Base-by-base conservation (phyloP, 1,139 yeast species). In the Blastobotrys arbuscula region DNA sequence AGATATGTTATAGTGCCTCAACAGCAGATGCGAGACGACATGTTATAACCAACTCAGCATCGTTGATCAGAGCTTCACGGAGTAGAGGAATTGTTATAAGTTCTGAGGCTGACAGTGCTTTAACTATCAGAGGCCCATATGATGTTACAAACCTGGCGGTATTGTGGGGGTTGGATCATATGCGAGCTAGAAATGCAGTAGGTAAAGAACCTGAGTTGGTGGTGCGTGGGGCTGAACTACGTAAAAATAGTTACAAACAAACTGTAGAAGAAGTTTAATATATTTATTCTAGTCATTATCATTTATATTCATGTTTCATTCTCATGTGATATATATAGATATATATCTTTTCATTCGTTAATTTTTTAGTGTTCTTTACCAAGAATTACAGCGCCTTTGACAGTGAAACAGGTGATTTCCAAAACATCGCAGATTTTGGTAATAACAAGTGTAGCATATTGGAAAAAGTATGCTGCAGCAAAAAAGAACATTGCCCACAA, bases 41-140 rank as follows among this genome's bases (percentile, higher is more conserved):
- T 48, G 78, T 84, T 57, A 81, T 90, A 44, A 74, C 81, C 44
- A 90, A 88, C 60, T 79, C 82, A 1, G 74, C 86, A 45, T 83
- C 85, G 59, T 74, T 92, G 18, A 75, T 89, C n/a, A 71, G 98
- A 54, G 88, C 96, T 3, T 77, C 95, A 1, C 73, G 97, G 56
- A 77, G 82, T 28, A 76, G 88, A 42, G 97, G 97, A 0, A 64
- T 92, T 20, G 73, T 92, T 3, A 73, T 89, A 5, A 79, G 92
- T 18, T 81, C 94, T 60, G 97, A 96, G 2, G 85, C 95, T 0
- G 59, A 64, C 2, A 66, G 70, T 28, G 76, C 90, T 0, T 65
- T 78, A 33, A 82, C 79, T 45, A 68, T 82, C 24, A 70, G 97
- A 50, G 79, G 81, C 34, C 77, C 81, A 39, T 73, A 77, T 45